Conservation (phyloP, 1,139 yeast species). For the Geotrichum aggregatum region DNA sequence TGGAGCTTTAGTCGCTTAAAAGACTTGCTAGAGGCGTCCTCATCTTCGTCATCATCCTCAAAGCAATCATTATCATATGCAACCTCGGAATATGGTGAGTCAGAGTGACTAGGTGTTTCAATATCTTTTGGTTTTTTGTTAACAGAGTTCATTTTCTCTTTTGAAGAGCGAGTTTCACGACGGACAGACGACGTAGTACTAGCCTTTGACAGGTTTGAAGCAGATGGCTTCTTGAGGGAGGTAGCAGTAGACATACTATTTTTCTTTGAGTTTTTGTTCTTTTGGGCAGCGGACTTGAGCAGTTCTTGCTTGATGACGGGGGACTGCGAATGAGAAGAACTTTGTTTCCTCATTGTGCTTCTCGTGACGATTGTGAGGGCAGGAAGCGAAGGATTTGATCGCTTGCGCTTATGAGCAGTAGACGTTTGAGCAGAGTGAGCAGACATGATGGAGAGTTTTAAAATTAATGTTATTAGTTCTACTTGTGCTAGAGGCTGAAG, state of each 20-base stretch:
- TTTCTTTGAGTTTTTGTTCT: not conserved
- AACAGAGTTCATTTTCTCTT: constrained; percentile 1
- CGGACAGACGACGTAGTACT: not conserved
- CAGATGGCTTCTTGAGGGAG: no score
- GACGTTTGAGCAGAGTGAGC: not conserved
- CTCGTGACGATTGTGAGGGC: constrained; percentile 12
- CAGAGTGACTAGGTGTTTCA: constrained; percentile 5
- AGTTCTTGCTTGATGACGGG: constrained; percentile 4
- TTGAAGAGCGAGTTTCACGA: constrained; percentile 6
- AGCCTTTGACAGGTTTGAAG: not conserved
- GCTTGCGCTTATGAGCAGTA: constrained; percentile 7
- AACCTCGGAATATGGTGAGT: not conserved
- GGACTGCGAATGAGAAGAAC: not conserved
- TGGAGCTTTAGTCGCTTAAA: constrained; percentile 6
- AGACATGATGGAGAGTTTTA: constrained; percentile 2
- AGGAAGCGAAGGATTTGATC: constrained; percentile 7
- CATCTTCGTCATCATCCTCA: not conserved
- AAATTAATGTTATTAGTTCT: not conserved
- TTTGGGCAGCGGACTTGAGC: not conserved
- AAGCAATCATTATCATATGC: not conserved
- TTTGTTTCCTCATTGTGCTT: constrained; percentile 1
- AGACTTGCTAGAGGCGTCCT: not conserved
- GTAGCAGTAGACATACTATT: constrained; percentile 3
- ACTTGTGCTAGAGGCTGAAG: not conserved
- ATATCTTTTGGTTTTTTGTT: not conserved